A percentile compares a stretch with the other conserved stretches of the same genome.
Conservation (phyloP, 2,329 filamentous ascomycete species). For the Blumeria graminis region DNA sequence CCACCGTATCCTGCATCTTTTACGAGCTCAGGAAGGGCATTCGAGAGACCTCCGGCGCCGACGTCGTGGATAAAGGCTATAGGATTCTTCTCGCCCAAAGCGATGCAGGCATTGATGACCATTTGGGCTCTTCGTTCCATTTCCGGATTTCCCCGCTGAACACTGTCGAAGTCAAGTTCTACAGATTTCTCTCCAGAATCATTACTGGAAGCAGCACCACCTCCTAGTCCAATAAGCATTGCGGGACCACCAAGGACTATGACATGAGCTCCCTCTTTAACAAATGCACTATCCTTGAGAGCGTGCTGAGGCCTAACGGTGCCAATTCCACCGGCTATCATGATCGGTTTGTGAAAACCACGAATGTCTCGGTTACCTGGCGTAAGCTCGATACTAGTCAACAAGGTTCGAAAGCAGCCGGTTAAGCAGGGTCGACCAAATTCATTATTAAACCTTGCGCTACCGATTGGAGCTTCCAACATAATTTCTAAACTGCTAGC, state of each 20-base stretch:
- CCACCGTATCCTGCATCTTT: conserved; percentile 82
- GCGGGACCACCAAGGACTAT: conserved; percentile 88
- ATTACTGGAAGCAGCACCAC: conserved; percentile 81
- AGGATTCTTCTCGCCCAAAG: conserved; percentile 62
- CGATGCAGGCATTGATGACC: conserved; percentile 86
- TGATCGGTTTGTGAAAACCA: conserved; percentile 95
- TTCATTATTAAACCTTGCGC: conserved; percentile 91
- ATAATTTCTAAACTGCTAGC: conserved; percentile 91
- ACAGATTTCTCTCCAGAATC: conserved; percentile 71
- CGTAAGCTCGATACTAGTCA: conserved; percentile 40
- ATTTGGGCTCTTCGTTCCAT: conserved; percentile 90
- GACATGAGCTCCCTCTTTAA: conserved; percentile 68
- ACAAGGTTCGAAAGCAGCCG: conserved; percentile 78
- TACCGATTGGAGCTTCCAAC: conserved; percentile 88
- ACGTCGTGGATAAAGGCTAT: conserved; percentile 97
- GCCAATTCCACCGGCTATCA: conserved; percentile 89
- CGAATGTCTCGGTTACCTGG: conserved; percentile 40
- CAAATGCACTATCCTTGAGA: conserved; percentile 55
- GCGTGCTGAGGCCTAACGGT: conserved; percentile 80
- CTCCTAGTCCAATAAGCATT: conserved; percentile 92
- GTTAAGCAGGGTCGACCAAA: conserved; percentile 76
- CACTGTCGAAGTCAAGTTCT: conserved; percentile 88
- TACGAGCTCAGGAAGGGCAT: conserved; percentile 67
- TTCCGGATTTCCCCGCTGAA: conserved; percentile 90
- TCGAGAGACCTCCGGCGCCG: conserved; percentile 68